Evolutionary conservation across 495 filamentous ascomycete species (phyloP), one percentile per base, ranked within the genome.

Genomic region (Neurospora discreta): DNA sequence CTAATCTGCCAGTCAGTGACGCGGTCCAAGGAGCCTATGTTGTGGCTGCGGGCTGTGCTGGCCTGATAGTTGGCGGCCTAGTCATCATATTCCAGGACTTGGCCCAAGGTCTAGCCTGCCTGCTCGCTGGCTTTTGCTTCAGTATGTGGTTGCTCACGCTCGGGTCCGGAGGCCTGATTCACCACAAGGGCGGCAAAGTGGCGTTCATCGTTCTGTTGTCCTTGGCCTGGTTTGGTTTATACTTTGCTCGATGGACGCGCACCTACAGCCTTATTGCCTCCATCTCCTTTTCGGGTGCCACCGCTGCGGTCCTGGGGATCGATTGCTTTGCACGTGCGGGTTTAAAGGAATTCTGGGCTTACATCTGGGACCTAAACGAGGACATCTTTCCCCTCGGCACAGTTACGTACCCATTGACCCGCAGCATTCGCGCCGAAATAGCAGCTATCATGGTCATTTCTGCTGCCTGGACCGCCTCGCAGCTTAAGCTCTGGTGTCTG

Each of bases 341-440:
- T 0, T 81, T 97, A 75, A 97, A 95, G 77, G 95, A 98, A 77
- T 98, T 98, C 72, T 98, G 95, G 95, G 85, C 93, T 11, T 98
- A 97, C 78, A 87, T 97, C 40, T 98, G 95, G 95, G 85, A 84
- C 69, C 83, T 98, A 42, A 97, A 97, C 78, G 83, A 87, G 42
- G 84, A 92, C 33, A 81, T 93, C 5, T 98, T 98, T 76, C 94
- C 95, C 0, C 81, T 92, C 23, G 85, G 85, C 30, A 90, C 91
- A 1, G 83, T 85, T 40, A 93, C 91, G 0, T 98, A 97, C 77
- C 95, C 95, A 0, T 84, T 97, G 4, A 97, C 95, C 0, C 90
- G 91, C 60, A 92, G 92, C 13, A 95, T 97, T 44, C 87, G 87
- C 13, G 95, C 95, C 30, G 95, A 98, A 76, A 87, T 94, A 58